phyloP scores from a whole-genome alignment of 345 rosid species.

The Adansonia digitata region DNA sequence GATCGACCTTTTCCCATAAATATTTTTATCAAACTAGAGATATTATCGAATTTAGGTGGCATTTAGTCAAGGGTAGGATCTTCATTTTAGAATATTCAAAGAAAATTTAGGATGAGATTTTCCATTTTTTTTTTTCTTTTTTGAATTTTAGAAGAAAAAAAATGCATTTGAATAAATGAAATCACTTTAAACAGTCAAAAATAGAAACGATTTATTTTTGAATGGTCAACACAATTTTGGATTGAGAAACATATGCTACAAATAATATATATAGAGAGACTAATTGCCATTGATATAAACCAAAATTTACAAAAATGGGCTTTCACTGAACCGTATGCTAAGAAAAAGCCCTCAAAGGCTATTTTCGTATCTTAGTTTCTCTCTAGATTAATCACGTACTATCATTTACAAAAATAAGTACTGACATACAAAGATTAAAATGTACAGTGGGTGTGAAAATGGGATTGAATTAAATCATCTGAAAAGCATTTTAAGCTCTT shows the following conservation, averaged over 20 bases:
- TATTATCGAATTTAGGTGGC: too few relatives aligned
- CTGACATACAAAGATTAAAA: neutral
- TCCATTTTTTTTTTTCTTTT: neutral
- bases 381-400: neutral
- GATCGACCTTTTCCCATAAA: too few relatives aligned
- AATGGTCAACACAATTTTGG: neutral
- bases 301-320: conserved; percentile 14
- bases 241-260: neutral
- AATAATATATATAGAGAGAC: neutral
- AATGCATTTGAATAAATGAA: neutral
- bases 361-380: neutral
- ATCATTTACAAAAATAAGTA: neutral
- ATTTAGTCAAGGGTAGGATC: conserved; percentile 19
- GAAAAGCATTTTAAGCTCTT: conserved; percentile 64
- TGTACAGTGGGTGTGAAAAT: too few relatives aligned
- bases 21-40: too few relatives aligned
- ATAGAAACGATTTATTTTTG: neutral
- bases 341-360: neutral
- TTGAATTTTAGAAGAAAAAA: neutral
- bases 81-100: neutral
- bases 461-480: conserved; percentile 21
- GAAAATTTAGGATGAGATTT: neutral
- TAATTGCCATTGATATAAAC: neutral
- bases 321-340: neutral
- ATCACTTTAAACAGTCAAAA: conserved; percentile 1